Evolutionary conservation across 768 basidiomycete species (phyloP), one percentile per base, ranked within the genome.

Genomic region (Pleurotus tuoliensis): DNA sequence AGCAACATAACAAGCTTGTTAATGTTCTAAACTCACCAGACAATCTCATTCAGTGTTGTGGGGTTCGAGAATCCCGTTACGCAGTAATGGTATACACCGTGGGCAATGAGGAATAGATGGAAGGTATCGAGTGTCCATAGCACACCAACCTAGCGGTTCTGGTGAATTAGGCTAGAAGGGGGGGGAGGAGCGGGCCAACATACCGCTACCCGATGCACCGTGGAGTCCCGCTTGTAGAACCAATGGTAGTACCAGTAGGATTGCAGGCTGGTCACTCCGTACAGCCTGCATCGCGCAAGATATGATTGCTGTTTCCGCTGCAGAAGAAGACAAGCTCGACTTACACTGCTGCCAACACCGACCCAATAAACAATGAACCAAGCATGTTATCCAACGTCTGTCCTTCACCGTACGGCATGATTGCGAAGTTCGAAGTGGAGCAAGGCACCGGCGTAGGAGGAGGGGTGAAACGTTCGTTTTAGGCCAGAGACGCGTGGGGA

Each of bases 51-150:
- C 12, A 54, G 13, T 3, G 58, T 63, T 3, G 37, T 30, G 9
- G 61, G n/a, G 27, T 67, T 47, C 20, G 69, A 68, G 25, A 69
- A 70, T 5, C 58, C 49, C 8, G 44, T 56, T 25, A 66, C 61
- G 5, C 62, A 47, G 56, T 71, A 71, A 45, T 57, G 52, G 47
- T 70, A 71, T 2, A 69, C 62, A 16, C 66, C 66, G 51, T 67
- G 65, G 37, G 62, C 49, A 18, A 61, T 66, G 25, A 68, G 55
- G 13, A 62, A 63, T 30, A 71, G 64, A 56, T 70, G 67, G 30
- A 66, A 45, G 3, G 64, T 52, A 53, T 71, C 70, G 13, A 71
- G 60, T 1, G 61, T 6, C 69, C 69, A 52, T 68, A 45, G 38
- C 11, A 52, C 15, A 5, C 51, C 51, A 38, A 52, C 51, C 51